These are phyloP conservation scores for Fusarium sp. DNA, from an alignment of 2,329 filamentous ascomycete genomes.

Conservation along the genomic window DNA sequence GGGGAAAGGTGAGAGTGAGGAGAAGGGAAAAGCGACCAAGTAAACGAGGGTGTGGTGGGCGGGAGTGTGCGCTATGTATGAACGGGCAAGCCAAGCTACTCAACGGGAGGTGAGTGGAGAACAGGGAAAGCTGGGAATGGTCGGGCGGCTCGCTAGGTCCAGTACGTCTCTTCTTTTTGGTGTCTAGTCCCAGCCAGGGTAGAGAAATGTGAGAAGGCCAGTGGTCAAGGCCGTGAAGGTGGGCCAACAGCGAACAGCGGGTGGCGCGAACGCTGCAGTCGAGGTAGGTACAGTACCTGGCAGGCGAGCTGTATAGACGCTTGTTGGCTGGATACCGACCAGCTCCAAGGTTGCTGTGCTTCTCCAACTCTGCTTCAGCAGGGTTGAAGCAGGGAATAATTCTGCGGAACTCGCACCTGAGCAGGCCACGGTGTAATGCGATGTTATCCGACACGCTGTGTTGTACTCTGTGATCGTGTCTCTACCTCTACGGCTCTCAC, in stretches of 20 bases:
- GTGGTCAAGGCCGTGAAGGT: slow-evolving; percentile 37
- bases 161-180: slow-evolving; percentile 26
- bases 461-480: slow-evolving; percentile 31
- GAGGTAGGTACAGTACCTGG: slow-evolving; percentile 38
- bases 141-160: slow-evolving; percentile 13
- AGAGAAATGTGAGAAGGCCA: slow-evolving; percentile 25
- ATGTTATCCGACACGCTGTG: slow-evolving; percentile 14
- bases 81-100: slow-evolving; percentile 26
- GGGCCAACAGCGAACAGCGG: slow-evolving; percentile 47
- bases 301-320: slow-evolving; percentile 28
- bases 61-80: slow-evolving; percentile 47
- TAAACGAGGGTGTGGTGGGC: slow-evolving; percentile 44
- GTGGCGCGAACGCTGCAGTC: slow-evolving; percentile 49
- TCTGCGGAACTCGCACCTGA: slow-evolving; percentile 6
- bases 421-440: slow-evolving; percentile 13
- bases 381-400: slow-evolving; percentile 11
- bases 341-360: slow-evolving; percentile 30
- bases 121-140: slow-evolving; percentile 33
- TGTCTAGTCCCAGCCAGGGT: slow-evolving; percentile 18
- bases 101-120: slow-evolving; percentile 28
- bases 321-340: slow-evolving; percentile 30
- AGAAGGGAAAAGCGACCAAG: slow-evolving; percentile 43
- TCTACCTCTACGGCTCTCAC: slow-evolving; percentile 29
- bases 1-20: slow-evolving; percentile 49
- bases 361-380: slow-evolving; percentile 14